phyloP scores from a whole-genome alignment of 2,329 filamentous ascomycete genomes.

The Orbilia oligospora region DNA sequence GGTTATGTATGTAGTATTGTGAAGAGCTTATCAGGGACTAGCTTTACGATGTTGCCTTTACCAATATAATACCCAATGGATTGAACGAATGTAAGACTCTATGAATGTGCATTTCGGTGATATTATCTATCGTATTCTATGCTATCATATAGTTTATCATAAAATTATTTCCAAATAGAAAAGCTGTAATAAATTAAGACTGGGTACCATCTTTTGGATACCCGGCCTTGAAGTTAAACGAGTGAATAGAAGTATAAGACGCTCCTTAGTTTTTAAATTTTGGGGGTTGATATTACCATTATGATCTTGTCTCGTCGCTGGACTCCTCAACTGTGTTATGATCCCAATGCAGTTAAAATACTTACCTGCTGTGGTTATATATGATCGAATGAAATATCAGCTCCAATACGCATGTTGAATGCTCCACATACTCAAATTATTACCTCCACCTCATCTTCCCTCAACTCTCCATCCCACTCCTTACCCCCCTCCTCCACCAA shows the following conservation, averaged over 20 bases:
- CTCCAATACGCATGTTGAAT: not conserved
- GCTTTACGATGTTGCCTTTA: not conserved
- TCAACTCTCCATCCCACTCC: not conserved
- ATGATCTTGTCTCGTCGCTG: not conserved
- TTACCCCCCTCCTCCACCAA: constrained; percentile 4
- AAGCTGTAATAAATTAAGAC: not conserved
- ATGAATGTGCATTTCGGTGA: not conserved
- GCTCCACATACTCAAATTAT: not conserved
- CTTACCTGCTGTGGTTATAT: not conserved
- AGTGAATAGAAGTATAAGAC: constrained; percentile 5
- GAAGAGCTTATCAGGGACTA: not conserved
- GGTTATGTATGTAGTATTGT: not conserved
- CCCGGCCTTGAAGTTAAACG: not conserved
- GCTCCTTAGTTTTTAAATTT: not conserved
- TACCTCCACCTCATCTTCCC: not conserved
- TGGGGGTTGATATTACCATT: not conserved
- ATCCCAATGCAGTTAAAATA: not conserved
- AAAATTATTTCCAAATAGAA: not conserved
- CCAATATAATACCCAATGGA: not conserved
- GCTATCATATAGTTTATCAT: not conserved
- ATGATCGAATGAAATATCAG: not conserved
- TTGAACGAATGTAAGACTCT: constrained; percentile 12
- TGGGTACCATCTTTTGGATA: not conserved
- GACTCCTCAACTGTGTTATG: too few relatives aligned
- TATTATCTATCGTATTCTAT: not conserved